Evolutionary conservation across 1,139 yeast genomes (phyloP), one percentile per base, ranked within the genome.

Genomic region (Candida gigantensis): DNA sequence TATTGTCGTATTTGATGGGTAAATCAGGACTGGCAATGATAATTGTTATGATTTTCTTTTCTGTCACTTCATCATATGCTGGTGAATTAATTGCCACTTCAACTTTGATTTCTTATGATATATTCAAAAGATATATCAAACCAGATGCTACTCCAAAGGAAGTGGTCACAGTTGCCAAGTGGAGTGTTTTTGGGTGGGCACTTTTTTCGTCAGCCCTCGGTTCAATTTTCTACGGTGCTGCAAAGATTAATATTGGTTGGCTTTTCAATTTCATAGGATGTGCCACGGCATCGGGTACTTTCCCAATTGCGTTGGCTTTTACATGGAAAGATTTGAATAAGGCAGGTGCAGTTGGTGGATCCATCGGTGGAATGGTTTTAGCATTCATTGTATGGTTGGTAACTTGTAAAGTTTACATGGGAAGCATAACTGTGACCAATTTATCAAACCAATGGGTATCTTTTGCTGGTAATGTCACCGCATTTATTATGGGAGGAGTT

Each of bases 21-120:
- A 67, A 62, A 36, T 61, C 66, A 8, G 79, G 78, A 8, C 59
- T 68, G 2, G 66, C 60, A 6, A 55, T 69, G 50, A 62, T 69
- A 24, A 46, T 73, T 34, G 51, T 71, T 28, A 68, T 72, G 71
- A 65, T 74, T 5, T 74, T 72, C 59, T 58, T 74, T 52, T 68
- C 78, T 2, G 74, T 68, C 4, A 72, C 78, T 2, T 68, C 78
- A 2, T 71, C 79, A 1, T 62, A 67, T 43, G 67, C 77, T 3
- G 72, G 76, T 18, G 78, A 74, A 45, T 50, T 69, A 30, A 70
- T 74, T 42, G 76, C 77, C 4, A 62, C 72, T 5, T 68, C 77
- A 0, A 67, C 79, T 2, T 53, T 73, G 34, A 44, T 65, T 26
- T 67, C 78, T 0, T 70, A 68, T 43, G 79, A 74, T 49, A 54